Percentiles rank a stretch among this genome's conserved stretches.
Evolutionary conservation across 257 asterid genomes (phyloP).

Genomic region (Fraxinus pennsylvanica): DNA sequence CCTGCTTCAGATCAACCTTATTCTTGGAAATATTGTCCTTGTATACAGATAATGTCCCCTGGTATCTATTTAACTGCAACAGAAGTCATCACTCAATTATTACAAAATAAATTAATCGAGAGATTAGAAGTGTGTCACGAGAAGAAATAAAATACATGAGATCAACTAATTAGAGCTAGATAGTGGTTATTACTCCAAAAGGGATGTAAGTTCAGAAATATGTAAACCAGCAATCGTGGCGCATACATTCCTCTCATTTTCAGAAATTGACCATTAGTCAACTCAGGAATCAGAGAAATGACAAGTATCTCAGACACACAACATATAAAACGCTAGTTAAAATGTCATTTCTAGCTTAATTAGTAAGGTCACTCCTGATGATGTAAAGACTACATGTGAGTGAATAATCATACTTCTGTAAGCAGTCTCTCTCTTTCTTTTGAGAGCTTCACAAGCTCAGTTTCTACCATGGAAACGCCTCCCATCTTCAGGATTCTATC

Average conservation of each 20-base stretch:
- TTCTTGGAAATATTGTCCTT: constrained; percentile 77
- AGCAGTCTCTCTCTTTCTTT: constrained; percentile 84
- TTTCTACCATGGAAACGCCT: constrained; percentile 62
- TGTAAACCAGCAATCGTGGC: background rate
- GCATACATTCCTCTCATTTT: background rate
- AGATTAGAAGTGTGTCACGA: constrained; percentile 8
- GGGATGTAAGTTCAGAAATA: background rate
- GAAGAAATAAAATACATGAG: constrained; percentile 1
- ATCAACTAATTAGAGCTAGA: background rate
- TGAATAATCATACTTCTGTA: constrained; percentile 64
- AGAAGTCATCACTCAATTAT: constrained; percentile 27
- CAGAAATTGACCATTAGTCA: background rate
- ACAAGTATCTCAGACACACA: background rate
- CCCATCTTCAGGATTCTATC: constrained; percentile 60
- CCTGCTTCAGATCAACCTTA: constrained; percentile 77
- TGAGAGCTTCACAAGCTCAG: constrained; percentile 59
- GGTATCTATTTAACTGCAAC: constrained; percentile 73
- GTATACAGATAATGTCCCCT: constrained; percentile 80
- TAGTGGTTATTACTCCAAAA: background rate
- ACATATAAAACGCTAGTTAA: background rate
- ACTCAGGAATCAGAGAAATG: background rate
- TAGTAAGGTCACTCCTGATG: background rate
- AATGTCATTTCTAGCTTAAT: background rate
- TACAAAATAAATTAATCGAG: background rate
- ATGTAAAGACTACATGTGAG: background rate